A percentile compares a stretch with the other conserved stretches of the same genome.
phyloP scores from a whole-genome alignment of 306 rosid species.

The Cicer bijugum region DNA sequence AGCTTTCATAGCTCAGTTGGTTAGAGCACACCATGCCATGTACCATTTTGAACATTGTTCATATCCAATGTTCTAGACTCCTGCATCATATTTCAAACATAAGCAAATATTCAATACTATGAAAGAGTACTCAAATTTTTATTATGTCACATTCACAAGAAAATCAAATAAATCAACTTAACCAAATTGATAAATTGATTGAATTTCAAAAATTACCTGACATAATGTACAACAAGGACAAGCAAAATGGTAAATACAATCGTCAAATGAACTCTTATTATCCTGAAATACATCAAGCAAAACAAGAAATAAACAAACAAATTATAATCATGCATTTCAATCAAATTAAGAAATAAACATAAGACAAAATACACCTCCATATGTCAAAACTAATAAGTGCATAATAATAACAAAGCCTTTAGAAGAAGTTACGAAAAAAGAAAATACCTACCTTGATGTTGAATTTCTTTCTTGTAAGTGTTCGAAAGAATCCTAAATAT shows the following conservation, averaged over 20 bases:
- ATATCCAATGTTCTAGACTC: constrained; percentile 88
- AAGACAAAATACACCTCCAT: too few species aligned
- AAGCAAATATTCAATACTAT: not conserved
- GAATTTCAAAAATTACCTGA: constrained; percentile 42
- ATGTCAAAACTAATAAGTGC: too few species aligned
- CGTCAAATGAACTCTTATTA: constrained; percentile 51
- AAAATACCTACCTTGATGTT: constrained; percentile 70
- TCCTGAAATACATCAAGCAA: constrained; percentile 27
- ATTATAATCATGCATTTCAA: not conserved
- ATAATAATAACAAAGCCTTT: not conserved
- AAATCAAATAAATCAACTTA: constrained; percentile 13
- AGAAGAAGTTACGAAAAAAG: not conserved
- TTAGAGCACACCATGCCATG: constrained; percentile 67
- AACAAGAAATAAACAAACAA: not conserved
- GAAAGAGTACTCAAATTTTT: not conserved
- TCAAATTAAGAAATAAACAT: too few species aligned
- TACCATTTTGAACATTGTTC: constrained; percentile 90
- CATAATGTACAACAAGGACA: constrained; percentile 55
- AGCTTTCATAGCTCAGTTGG: constrained; percentile 22
- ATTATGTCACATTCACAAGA: not conserved
- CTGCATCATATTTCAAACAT: constrained; percentile 48
- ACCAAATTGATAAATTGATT: constrained; percentile 13
- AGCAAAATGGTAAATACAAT: constrained; percentile 47
- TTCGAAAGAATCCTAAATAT: constrained; percentile 79
- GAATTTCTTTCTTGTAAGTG: constrained; percentile 69